Base-by-base conservation (phyloP, 1,284 basidiomycete genomes). In the Trametes pubescens region DNA sequence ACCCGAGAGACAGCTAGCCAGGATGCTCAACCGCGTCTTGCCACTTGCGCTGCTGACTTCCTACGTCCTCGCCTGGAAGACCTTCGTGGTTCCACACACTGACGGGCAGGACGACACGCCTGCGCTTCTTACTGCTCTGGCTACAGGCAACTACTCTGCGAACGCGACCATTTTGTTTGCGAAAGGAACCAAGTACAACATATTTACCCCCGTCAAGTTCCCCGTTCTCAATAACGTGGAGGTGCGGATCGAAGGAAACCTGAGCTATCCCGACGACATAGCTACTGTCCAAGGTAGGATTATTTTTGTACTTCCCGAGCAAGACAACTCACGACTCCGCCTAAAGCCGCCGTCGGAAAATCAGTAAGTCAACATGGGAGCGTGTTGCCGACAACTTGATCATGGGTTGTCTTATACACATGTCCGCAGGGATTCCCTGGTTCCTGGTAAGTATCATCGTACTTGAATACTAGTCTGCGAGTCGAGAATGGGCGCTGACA, bases 141-240 rank as follows among this genome's bases (percentile, higher is more conserved):
- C 72, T 2, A 49, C 80, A 16, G 77, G 78, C 0, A 81, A 79
- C 51, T 81, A 79, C 67, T 73, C 78, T 7, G 72, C 75, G 0
- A 79, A 88, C 65, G 75, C 84, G 40, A 86, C 83, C 7, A 87
- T 88, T 65, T 62, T 88, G 6, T 89, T 89, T 72, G 61, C 82
- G 71, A 78, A 84, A 61, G 85, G 85, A 49, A 73, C 80, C 26
- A 84, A 80, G 1, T 89, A 89, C 70, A 89, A 88, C 68, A 81
- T 87, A 10, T 84, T 82, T 64, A 84, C 82, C 3, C 83, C 86
- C 1, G 78, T 88, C 73, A 82, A 78, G 60, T 89, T 89, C 63
- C 84, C 86, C 0, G 72, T 68, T 0, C 72, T 89, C 58, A 83
- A 78, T 51, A 88, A 87, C 67, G 85, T 88, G 22, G 84, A 86